Conservation (phyloP, 495 filamentous ascomycete species). For the Hyaloscypha variabilis region DNA sequence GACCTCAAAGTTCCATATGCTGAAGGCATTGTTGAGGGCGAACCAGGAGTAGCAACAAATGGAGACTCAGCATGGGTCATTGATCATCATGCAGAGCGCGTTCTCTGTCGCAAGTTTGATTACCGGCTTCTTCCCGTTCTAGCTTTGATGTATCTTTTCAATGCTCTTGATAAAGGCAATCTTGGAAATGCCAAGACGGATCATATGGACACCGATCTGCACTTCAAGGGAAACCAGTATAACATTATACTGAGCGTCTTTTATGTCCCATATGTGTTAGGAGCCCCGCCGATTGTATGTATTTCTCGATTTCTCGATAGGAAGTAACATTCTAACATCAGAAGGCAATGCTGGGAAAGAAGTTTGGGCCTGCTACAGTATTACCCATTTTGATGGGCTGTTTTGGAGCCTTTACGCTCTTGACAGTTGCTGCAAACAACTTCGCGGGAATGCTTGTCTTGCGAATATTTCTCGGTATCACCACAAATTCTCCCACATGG, state of each 20-base stretch:
- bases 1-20: slow-evolving; percentile 16
- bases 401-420: slow-evolving; percentile 18
- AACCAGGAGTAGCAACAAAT: not conserved
- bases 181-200: slow-evolving; percentile 72
- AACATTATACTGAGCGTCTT: slow-evolving; percentile 74
- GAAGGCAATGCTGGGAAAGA: slow-evolving; percentile 70
- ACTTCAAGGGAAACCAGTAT: slow-evolving; percentile 66
- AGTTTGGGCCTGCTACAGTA: slow-evolving; percentile 62
- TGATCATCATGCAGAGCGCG: slow-evolving; percentile 54
- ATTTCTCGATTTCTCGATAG: not conserved
- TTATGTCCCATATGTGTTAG: slow-evolving; percentile 65
- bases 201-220: slow-evolving; percentile 43
- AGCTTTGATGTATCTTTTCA: slow-evolving; percentile 69
- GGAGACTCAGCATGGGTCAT: slow-evolving; percentile 19
- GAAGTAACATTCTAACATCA: slow-evolving; percentile 37
- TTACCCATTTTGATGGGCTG: slow-evolving; percentile 69
- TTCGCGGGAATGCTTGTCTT: slow-evolving; percentile 70
- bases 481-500: not conserved
- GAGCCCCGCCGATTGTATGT: slow-evolving; percentile 48
- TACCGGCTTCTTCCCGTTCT: slow-evolving; percentile 62
- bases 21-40: not conserved
- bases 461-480: slow-evolving; percentile 35
- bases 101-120: slow-evolving; percentile 67
- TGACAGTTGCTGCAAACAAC: slow-evolving; percentile 47
- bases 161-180: slow-evolving; percentile 69